Evolutionary conservation across 768 basidiomycete species (phyloP).

Genomic region (Pleurotus cornucopiae): DNA sequence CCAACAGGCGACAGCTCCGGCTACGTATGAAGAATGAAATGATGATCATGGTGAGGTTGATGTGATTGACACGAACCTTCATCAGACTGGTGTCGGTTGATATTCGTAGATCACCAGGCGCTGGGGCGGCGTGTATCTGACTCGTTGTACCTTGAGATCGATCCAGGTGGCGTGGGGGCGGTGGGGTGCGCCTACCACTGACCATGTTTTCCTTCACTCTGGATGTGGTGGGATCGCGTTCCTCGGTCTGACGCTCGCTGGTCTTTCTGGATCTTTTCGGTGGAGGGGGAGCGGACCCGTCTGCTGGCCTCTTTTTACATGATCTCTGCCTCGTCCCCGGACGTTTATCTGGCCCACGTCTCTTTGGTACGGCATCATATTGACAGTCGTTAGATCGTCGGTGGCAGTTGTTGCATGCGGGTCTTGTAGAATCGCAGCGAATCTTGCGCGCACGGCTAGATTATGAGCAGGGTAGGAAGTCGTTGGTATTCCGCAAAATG

Average conservation of each 20-base stretch:
- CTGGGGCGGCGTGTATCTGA: conserved; percentile 6
- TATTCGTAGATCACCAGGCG: conserved; percentile 26
- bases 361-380: conserved; percentile 78
- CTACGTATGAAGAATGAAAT: conserved; percentile 14
- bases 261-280: conserved; percentile 49
- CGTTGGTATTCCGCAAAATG: conserved; percentile 34
- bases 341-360: conserved; percentile 82
- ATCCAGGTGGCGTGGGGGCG: conserved; percentile 19
- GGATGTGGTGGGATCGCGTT: conserved; percentile 26
- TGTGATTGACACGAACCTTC: conserved; percentile 19
- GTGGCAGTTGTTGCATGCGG: conserved; percentile 77
- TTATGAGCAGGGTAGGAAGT: conserved; percentile 26
- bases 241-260: conserved; percentile 24
- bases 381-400: conserved; percentile 74
- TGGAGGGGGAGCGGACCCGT: conserved; percentile 43
- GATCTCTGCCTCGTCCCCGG: conserved; percentile 81
- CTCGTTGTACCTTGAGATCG: conserved; percentile 16
- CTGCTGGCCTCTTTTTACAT: conserved; percentile 75
- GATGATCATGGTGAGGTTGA: not conserved
- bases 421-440: conserved; percentile 79
- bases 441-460: conserved; percentile 80
- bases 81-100: conserved; percentile 20
- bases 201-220: conserved; percentile 37
- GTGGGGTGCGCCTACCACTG: conserved; percentile 20
- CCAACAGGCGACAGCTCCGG: conserved; percentile 26